Evolutionary conservation across 441 rosid species (phyloP).

Genomic region (Capsella rubella): DNA sequence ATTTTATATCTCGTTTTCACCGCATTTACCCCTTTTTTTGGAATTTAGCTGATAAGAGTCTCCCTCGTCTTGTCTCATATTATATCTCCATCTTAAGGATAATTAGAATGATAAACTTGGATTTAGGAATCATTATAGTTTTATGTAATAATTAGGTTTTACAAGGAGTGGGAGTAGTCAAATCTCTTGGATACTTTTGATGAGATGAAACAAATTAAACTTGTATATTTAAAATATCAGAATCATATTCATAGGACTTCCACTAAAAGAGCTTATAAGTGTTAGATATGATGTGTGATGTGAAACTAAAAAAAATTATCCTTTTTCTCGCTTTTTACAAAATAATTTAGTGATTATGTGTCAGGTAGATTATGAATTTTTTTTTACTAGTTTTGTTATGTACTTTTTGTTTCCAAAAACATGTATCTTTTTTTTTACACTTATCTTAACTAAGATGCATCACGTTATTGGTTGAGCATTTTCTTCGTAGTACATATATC

Average conservation of each 20-base stretch:
- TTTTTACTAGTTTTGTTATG: slow-evolving; percentile 16
- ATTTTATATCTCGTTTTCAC: slow-evolving; percentile 14
- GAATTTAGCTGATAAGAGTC: slow-evolving; percentile 23
- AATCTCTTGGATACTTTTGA: slow-evolving; percentile 41
- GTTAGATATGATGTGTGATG: slow-evolving; percentile 43
- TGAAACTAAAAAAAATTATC: slow-evolving; percentile 27
- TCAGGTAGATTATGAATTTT: not conserved
- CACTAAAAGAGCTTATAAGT: slow-evolving; percentile 26
- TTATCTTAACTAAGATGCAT: not conserved
- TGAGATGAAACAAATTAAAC: slow-evolving; percentile 32
- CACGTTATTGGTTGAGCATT: not conserved
- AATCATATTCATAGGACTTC: slow-evolving; percentile 41
- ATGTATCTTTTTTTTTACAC: not conserved
- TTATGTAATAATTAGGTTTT: slow-evolving; percentile 40
- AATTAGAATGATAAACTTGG: slow-evolving; percentile 41
- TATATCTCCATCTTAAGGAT: slow-evolving; percentile 16
- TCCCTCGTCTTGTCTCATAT: not conserved
- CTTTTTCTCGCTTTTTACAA: not conserved
- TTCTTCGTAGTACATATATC: not conserved
- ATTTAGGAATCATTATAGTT: slow-evolving; percentile 39
- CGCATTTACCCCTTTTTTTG: slow-evolving; percentile 12
- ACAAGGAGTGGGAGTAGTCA: slow-evolving; percentile 43
- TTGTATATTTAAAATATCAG: slow-evolving; percentile 13
- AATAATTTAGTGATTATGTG: slow-evolving; percentile 1
- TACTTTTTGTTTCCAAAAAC: not conserved